phyloP scores from a whole-genome alignment of 2,329 filamentous ascomycete genomes.

The Xylaria sp. region DNA sequence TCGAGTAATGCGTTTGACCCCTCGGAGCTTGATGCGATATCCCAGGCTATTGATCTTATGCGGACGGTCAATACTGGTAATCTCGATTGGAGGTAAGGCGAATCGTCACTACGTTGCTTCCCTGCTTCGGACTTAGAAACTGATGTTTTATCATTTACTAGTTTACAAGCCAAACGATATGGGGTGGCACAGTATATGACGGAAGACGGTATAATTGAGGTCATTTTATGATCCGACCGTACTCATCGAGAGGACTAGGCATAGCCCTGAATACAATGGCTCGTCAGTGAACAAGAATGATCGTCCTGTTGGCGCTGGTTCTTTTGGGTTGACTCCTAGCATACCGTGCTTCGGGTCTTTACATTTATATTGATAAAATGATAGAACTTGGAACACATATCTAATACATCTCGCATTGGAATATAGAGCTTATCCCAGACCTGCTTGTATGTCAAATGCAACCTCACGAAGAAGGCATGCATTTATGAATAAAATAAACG shows the following conservation, averaged over 20 bases:
- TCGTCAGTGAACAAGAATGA: background rate
- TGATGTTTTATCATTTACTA: slow-evolving; percentile 23
- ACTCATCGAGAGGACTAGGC: background rate
- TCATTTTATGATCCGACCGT: slow-evolving; percentile 36
- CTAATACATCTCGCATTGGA: background rate
- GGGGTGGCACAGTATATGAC: slow-evolving; percentile 38
- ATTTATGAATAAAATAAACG: background rate
- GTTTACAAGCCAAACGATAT: slow-evolving; percentile 41
- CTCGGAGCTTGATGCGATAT: slow-evolving; percentile 39
- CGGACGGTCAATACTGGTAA: slow-evolving; percentile 46
- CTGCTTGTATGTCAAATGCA: background rate
- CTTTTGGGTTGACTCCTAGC: background rate
- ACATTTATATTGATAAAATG: background rate
- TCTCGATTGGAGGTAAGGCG: slow-evolving; percentile 46
- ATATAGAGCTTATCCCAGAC: background rate
- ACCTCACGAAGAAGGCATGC: too few relatives aligned
- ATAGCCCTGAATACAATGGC: background rate
- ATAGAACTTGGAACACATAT: background rate
- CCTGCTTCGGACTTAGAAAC: background rate
- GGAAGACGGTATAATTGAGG: slow-evolving; percentile 38
- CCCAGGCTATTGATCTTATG: slow-evolving; percentile 40
- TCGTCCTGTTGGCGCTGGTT: background rate
- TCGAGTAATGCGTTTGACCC: slow-evolving; percentile 34
- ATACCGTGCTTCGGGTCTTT: background rate
- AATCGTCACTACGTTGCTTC: background rate